phyloP scores from a whole-genome alignment of 2,329 filamentous ascomycete species.

The Aureobasidium sp. region DNA sequence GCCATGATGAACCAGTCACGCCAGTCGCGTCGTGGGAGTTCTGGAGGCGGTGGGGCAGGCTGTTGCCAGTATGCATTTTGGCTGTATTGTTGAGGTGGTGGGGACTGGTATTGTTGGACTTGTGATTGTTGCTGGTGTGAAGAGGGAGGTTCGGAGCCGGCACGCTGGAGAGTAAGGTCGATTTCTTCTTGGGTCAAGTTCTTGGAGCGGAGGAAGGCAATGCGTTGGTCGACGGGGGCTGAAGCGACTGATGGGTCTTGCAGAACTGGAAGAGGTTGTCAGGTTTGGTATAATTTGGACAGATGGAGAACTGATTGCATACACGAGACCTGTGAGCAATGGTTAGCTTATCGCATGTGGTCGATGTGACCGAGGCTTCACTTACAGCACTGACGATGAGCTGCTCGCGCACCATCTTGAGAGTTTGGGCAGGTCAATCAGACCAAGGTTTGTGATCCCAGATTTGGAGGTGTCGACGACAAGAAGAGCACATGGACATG shows the following conservation, averaged over 20 bases:
- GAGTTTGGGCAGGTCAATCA: background rate
- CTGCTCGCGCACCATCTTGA: slow-evolving; percentile 86
- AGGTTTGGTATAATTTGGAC: background rate
- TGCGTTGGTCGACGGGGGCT: slow-evolving; percentile 84
- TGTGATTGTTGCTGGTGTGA: slow-evolving; percentile 39
- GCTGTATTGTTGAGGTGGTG: slow-evolving; percentile 34
- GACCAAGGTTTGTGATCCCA: background rate
- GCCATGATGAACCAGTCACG: slow-evolving; percentile 99
- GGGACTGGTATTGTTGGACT: slow-evolving; percentile 20
- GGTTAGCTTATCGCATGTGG: slow-evolving; percentile 19
- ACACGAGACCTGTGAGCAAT: slow-evolving; percentile 43
- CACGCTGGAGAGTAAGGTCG: slow-evolving; percentile 70
- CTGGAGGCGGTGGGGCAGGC: slow-evolving; percentile 45
- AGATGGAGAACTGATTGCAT: slow-evolving; percentile 15
- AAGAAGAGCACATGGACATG: background rate
- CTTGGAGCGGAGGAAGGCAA: slow-evolving; percentile 91
- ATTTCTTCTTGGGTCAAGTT: slow-evolving; percentile 96
- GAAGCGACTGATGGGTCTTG: slow-evolving; percentile 87
- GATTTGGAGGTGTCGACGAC: background rate
- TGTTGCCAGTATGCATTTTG: slow-evolving; percentile 46
- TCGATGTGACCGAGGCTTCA: slow-evolving; percentile 5
- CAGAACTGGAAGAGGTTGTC: slow-evolving; percentile 53
- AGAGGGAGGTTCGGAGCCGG: slow-evolving; percentile 47
- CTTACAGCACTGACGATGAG: slow-evolving; percentile 67
- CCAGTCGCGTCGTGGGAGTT: slow-evolving; percentile 79